phyloP scores from a whole-genome alignment of 139 green algal species.

The Volvox reticuliferus region DNA sequence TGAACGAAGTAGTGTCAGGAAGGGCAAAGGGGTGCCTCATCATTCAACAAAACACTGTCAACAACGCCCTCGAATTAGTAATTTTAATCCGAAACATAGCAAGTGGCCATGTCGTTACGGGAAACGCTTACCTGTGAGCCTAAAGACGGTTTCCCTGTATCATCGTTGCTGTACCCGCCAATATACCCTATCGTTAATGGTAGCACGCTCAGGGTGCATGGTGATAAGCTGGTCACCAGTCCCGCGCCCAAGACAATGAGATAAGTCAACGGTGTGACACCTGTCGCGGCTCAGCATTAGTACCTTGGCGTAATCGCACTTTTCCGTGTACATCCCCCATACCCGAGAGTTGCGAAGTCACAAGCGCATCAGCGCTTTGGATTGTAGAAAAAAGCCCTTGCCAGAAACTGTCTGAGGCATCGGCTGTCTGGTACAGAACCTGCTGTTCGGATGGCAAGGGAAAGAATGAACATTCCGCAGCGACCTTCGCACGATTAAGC shows the following conservation, averaged over 20 bases:
- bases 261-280: constrained; percentile 78
- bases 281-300: constrained; percentile 32
- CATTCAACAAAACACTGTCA: no score
- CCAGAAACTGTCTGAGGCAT: neutral
- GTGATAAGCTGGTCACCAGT: constrained; percentile 93
- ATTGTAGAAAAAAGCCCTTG: constrained; percentile 58
- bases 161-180: constrained; percentile 74
- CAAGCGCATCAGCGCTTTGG: constrained; percentile 60
- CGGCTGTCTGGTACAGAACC: neutral
- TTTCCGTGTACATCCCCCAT: neutral
- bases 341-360: constrained; percentile 64
- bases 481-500: neutral
- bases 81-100: no score
- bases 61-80: no score
- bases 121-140: constrained; percentile 14
- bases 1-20: no score
- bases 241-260: constrained; percentile 85
- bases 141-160: neutral
- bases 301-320: no score
- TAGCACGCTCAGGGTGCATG: constrained; percentile 91
- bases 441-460: neutral
- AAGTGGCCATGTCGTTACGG: no score
- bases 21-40: no score
- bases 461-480: no score
- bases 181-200: constrained; percentile 95